These are phyloP conservation scores for Globisporangium canariense DNA, from an alignment of 352 stramenopile genomes.

Conservation along the genomic window DNA sequence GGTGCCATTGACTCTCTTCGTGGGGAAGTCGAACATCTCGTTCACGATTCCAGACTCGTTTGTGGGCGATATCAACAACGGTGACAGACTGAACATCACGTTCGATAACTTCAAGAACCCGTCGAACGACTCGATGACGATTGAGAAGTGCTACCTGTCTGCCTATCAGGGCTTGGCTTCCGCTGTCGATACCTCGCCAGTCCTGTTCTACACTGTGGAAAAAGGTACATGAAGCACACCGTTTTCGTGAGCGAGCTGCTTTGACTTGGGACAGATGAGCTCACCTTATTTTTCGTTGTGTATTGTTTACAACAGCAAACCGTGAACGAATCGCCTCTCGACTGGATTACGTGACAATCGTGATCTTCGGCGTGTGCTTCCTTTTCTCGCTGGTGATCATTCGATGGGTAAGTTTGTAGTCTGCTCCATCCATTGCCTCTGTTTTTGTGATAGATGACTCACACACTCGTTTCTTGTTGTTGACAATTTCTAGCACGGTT, in stretches of 20 bases:
- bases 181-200: conserved; percentile 60
- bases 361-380: conserved; percentile 76
- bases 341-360: conserved; percentile 66
- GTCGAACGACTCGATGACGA: conserved; percentile 49
- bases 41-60: conserved; percentile 71
- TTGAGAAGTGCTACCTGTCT: conserved; percentile 69
- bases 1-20: conserved; percentile 40
- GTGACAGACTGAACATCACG: conserved; percentile 57
- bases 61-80: conserved; percentile 63
- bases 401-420: conserved; percentile 39
- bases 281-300: neutral
- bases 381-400: conserved; percentile 84
- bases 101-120: conserved; percentile 69
- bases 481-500: conserved; percentile 44
- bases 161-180: conserved; percentile 55
- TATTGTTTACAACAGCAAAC: conserved; percentile 21
- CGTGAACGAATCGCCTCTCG: conserved; percentile 51
- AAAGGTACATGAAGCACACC: conserved; percentile 19
- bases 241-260: neutral
- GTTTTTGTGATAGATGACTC: neutral
- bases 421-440: neutral
- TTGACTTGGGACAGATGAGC: neutral
- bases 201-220: conserved; percentile 37
- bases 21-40: conserved; percentile 61
- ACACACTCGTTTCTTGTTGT: neutral